phyloP scores from a whole-genome alignment of 1,284 basidiomycete species.

The Boletellus deceptivus region DNA sequence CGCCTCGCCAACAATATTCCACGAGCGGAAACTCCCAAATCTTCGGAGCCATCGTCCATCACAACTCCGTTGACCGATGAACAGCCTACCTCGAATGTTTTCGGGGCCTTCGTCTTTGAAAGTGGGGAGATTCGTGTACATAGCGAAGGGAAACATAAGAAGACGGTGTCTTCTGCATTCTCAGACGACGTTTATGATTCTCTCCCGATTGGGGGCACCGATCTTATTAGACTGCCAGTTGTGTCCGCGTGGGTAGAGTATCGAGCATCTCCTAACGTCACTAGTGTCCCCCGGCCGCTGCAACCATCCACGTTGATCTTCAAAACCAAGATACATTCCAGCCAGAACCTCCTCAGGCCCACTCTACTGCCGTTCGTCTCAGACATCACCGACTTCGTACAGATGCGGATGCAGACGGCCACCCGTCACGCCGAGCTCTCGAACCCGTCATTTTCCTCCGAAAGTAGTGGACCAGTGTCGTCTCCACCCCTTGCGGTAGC shows the following conservation, averaged over 20 bases:
- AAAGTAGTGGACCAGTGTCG: conserved; percentile 6
- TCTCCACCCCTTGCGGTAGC: conserved; percentile 10
- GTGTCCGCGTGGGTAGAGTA: conserved; percentile 86
- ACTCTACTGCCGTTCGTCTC: conserved; percentile 82
- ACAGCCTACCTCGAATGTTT: conserved; percentile 57
- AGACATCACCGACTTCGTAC: conserved; percentile 64
- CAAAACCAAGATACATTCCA: conserved; percentile 82
- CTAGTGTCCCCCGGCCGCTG: conserved; percentile 27
- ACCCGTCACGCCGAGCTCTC: conserved; percentile 11
- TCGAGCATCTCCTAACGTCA: conserved; percentile 48
- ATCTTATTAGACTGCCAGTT: conserved; percentile 72
- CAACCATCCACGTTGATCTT: conserved; percentile 65
- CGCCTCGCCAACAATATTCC: conserved; percentile 54
- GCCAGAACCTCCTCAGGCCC: conserved; percentile 79
- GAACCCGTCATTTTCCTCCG: neutral
- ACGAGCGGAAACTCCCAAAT: conserved; percentile 38
- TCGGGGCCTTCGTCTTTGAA: conserved; percentile 72
- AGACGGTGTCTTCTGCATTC: conserved; percentile 34
- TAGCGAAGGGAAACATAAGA: conserved; percentile 41
- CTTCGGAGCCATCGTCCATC: conserved; percentile 15
- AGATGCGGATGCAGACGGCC: conserved; percentile 56
- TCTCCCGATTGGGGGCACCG: conserved; percentile 49
- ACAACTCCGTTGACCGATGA: conserved; percentile 10
- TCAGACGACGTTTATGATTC: conserved; percentile 49
- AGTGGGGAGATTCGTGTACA: conserved; percentile 78